Evolutionary conservation across 1,284 basidiomycete genomes (phyloP).

Genomic region (Ustilago tritici): DNA sequence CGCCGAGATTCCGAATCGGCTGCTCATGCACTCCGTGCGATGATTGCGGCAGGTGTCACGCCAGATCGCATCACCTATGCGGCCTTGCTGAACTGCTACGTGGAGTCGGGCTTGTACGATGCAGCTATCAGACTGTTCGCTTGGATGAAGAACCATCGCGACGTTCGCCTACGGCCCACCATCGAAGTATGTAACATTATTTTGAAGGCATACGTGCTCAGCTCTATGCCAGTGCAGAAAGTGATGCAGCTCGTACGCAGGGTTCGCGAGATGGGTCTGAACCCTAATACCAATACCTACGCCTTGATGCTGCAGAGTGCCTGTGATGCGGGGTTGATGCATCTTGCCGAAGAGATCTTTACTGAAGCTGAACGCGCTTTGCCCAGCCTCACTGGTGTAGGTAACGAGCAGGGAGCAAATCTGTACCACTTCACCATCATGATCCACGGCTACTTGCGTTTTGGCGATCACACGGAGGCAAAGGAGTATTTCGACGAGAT

Average conservation of each 20-base stretch:
- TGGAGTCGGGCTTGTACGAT: slow-evolving; percentile 83
- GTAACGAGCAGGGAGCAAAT: slow-evolving; percentile 64
- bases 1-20: slow-evolving; percentile 79
- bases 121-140: slow-evolving; percentile 80
- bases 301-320: slow-evolving; percentile 85
- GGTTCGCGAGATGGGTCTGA: slow-evolving; percentile 73
- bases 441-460: slow-evolving; percentile 81
- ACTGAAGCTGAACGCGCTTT: slow-evolving; percentile 49
- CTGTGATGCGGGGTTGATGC: slow-evolving; percentile 80
- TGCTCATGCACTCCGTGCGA: slow-evolving; percentile 77
- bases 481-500: slow-evolving; percentile 82
- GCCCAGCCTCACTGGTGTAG: slow-evolving; percentile 16
- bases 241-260: slow-evolving; percentile 78
- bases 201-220: slow-evolving; percentile 85
- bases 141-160: slow-evolving; percentile 72
- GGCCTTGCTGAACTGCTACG: slow-evolving; percentile 84
- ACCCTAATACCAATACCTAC: slow-evolving; percentile 79
- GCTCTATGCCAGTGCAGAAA: slow-evolving; percentile 80
- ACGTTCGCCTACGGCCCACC: slow-evolving; percentile 45
- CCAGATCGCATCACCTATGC: slow-evolving; percentile 70
- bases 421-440: slow-evolving; percentile 83
- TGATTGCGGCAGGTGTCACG: slow-evolving; percentile 62
- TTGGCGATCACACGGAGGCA: slow-evolving; percentile 75
- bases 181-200: slow-evolving; percentile 74
- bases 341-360: slow-evolving; percentile 78